Evolutionary conservation across 257 asterid genomes (phyloP).

Genomic region (Solanum chaucha): DNA sequence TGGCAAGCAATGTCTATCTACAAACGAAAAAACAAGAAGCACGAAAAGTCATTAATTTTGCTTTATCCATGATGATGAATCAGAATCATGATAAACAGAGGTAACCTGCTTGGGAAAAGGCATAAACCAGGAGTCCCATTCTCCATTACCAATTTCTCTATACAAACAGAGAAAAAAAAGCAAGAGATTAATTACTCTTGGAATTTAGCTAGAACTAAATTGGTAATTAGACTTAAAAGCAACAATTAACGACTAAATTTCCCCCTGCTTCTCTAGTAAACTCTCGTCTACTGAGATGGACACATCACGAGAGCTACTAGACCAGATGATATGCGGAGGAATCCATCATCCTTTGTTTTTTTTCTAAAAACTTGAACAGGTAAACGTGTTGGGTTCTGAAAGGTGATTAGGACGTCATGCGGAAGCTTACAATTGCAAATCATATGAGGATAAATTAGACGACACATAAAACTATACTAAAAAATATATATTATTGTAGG

Average conservation of each 20-base stretch:
- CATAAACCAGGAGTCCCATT: constrained; percentile 85
- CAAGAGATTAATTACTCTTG: not conserved
- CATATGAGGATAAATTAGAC: too few species aligned
- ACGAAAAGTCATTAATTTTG: not conserved
- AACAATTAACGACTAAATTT: not conserved
- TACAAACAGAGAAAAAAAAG: not conserved
- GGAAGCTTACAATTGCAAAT: too few species aligned
- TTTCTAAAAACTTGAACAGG: not conserved
- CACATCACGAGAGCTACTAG: not conserved
- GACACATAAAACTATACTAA: too few species aligned
- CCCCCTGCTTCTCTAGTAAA: not conserved
- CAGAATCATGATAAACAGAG: not conserved
- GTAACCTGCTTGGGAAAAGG: constrained; percentile 61
- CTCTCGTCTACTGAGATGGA: not conserved
- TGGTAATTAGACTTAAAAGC: not conserved
- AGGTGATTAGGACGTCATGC: too few species aligned
- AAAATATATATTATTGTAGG: too few species aligned
- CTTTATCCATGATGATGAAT: not conserved
- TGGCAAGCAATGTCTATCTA: constrained; percentile 72
- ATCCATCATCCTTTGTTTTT: not conserved
- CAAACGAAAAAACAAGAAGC: not conserved
- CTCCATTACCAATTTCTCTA: constrained; percentile 88
- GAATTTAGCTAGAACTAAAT: not conserved
- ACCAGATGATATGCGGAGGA: not conserved
- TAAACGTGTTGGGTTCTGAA: too few species aligned